Percentiles rank a stretch among this genome's conserved stretches.
phyloP scores from a whole-genome alignment of 768 basidiomycete genomes.

The Podaxis sp. region DNA sequence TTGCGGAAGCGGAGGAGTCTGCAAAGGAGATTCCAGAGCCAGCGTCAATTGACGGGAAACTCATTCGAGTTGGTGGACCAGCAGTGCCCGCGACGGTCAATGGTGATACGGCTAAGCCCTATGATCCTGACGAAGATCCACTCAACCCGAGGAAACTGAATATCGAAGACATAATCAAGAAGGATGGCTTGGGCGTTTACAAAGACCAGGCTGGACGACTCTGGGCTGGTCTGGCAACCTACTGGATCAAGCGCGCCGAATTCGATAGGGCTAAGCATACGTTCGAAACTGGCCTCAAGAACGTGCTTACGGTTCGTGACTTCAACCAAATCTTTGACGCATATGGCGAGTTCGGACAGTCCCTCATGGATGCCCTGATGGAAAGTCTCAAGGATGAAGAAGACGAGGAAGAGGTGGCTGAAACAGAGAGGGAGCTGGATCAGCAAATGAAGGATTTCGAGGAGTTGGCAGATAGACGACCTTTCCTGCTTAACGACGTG shows the following conservation, averaged over 20 bases:
- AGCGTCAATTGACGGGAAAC: conserved; percentile 50
- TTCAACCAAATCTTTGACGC: conserved; percentile 98
- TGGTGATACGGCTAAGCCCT: conserved; percentile 48
- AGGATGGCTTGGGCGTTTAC: conserved; percentile 86
- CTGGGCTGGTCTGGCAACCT: conserved; percentile 96
- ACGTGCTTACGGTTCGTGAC: conserved; percentile 90
- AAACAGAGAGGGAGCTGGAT: conserved; percentile 84
- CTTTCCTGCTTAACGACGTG: conserved; percentile 96
- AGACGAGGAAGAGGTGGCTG: conserved; percentile 76
- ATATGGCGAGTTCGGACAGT: conserved; percentile 92
- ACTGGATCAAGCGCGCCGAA: conserved; percentile 97
- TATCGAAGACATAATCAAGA: conserved; percentile 80
- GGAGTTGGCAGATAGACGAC: conserved; percentile 89
- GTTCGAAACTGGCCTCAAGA: conserved; percentile 83
- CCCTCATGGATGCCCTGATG: conserved; percentile 88
- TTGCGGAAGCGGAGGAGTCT: conserved; percentile 49
- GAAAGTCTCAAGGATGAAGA: conserved; percentile 81
- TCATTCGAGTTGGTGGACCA: conserved; percentile 73
- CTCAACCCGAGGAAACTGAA: conserved; percentile 69
- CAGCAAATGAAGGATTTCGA: conserved; percentile 90
- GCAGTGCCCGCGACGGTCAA: conserved; percentile 52
- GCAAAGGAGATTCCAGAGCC: conserved; percentile 34
- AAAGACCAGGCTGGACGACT: conserved; percentile 96
- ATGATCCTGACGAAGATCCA: conserved; percentile 87
- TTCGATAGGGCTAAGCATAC: conserved; percentile 87